Conservation (phyloP, 345 rosid genomes). For the Eucalyptus grandis region DNA sequence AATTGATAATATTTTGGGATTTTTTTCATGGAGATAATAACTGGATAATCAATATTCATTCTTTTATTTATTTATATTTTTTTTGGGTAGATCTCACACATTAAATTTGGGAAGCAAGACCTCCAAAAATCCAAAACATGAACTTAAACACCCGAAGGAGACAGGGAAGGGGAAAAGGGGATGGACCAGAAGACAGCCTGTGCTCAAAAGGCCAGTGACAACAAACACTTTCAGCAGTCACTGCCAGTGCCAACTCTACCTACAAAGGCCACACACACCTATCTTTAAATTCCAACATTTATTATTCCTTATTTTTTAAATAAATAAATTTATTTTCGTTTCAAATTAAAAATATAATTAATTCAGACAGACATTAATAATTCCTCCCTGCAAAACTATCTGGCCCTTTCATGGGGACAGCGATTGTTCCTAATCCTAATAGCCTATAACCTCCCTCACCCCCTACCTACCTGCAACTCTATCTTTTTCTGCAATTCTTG, state of each 20-base stretch:
- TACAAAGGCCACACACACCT: not conserved
- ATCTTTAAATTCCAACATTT: not conserved
- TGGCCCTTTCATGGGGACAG: not conserved
- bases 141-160: not conserved
- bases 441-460: not conserved
- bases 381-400: not conserved
- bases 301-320: not conserved
- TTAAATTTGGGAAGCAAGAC: not conserved
- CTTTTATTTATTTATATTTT: not conserved
- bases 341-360: not conserved
- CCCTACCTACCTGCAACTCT: not conserved
- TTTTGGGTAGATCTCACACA: not conserved
- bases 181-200: not conserved
- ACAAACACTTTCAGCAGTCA: not conserved
- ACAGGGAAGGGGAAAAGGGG: not conserved
- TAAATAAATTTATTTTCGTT: not conserved
- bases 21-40: not conserved
- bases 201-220: not conserved
- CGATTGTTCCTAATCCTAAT: not conserved
- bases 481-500: not conserved
- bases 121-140: not conserved
- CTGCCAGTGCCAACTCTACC: not conserved
- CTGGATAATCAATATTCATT: not conserved
- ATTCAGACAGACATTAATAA: not conserved
- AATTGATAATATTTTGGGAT: not conserved